Evolutionary conservation across 306 rosid genomes (phyloP), one percentile per base, ranked within the genome.

Genomic region (Vigna mungo): DNA sequence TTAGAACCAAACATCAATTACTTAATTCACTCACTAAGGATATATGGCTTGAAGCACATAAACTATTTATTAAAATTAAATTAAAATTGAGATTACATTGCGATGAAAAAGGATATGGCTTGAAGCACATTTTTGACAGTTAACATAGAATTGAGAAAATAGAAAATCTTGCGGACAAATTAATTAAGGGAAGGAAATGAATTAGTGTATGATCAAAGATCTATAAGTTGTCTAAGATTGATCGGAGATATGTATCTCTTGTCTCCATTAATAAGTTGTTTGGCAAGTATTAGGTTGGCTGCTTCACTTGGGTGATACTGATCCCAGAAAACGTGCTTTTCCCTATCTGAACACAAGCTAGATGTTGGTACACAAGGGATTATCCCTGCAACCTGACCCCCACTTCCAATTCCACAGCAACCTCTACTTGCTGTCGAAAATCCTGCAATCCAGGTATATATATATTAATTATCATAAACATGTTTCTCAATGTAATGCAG

Each of bases 291-390:
- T 5, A 90, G 44, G 63, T 92, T 90, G 56, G 97, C 88, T 48
- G 97, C 92, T 8, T 92, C 96, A 49, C 92, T 92, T 2, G 94
- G 97, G 75, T 92, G 97, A 79, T 89, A 90, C 20, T 93, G 91
- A 77, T 93, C 96, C 94, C 94, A 90, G 72, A 93, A 93, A 1
- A 90, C 94, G 64, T 90, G 92, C 68, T 59, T 78, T 5, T 83
- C 8, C 54, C 94, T 77, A 39, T 92, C 96, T 0, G 86, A 23
- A 23, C 97, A 92, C 82, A 90, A 12, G 17, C 86, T 89, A 2
- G 97, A 93, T 5, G 90, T 79, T 13, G 94, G 92, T 15, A 93
- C 96, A 63, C 97, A 93, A 46, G 97, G 97, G 36, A 93, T 62
- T 83, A 93, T 84, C 54, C 97, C 97, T 12, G 92, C 94, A 48